phyloP scores from a whole-genome alignment of 768 basidiomycete species.

The Macrolepiota dolichaula region DNA sequence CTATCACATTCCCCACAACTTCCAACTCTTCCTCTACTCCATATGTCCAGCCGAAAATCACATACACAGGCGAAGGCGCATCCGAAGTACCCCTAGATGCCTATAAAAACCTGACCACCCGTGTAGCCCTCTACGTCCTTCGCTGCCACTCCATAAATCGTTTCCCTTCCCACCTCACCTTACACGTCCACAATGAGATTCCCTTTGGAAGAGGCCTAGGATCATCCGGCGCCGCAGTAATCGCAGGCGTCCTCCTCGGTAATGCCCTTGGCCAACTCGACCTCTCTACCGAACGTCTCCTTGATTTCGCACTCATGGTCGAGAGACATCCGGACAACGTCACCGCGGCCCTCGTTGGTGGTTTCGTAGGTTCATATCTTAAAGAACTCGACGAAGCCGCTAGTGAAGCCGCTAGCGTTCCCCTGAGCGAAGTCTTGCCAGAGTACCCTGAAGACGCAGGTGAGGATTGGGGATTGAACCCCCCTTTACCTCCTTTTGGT shows the following conservation, averaged over 20 bases:
- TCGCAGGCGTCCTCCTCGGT: constrained; percentile 91
- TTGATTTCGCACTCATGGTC: constrained; percentile 98
- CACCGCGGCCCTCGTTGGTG: constrained; percentile 93
- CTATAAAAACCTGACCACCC: constrained; percentile 96
- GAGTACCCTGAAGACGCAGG: constrained; percentile 94
- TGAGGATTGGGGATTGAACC: constrained; percentile 85
- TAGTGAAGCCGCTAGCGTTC: constrained; percentile 82
- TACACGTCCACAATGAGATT: constrained; percentile 88
- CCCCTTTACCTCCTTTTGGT: constrained; percentile 82
- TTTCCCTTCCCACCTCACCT: constrained; percentile 74
- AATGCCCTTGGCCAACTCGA: constrained; percentile 74
- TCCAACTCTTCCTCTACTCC: constrained; percentile 26
- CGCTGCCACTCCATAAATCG: constrained; percentile 74
- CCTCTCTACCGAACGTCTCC: constrained; percentile 66
- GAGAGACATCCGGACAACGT: constrained; percentile 99
- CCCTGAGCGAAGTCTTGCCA: constrained; percentile 92
- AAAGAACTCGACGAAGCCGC: constrained; percentile 83
- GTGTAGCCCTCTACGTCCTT: constrained; percentile 96
- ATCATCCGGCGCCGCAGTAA: constrained; percentile 98
- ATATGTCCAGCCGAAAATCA: constrained; percentile 55
- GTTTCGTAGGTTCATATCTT: constrained; percentile 95
- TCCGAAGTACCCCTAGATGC: constrained; percentile 89
- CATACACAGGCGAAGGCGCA: constrained; percentile 87
- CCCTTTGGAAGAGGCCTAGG: constrained; percentile 97
- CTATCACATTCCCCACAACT: constrained; percentile 46